Evolutionary conservation across 202 grass and related monocot genomes (phyloP).

Genomic region (Musa balbisiana): DNA sequence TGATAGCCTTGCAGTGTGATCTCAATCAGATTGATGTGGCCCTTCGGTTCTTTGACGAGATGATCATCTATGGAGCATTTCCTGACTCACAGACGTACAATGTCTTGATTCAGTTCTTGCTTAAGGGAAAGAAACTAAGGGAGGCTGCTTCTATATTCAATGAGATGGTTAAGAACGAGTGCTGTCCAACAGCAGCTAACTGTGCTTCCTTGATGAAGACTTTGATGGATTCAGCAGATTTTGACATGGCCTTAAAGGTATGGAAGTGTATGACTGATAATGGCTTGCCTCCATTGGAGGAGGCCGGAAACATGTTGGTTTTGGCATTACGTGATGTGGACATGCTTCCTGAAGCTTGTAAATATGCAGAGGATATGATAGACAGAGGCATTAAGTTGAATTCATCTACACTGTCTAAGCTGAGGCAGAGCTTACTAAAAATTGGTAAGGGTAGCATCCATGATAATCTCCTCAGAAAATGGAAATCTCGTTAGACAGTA

Average conservation of each 20-base stretch:
- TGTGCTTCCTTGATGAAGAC: slow-evolving; percentile 41
- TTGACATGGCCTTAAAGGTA: slow-evolving; percentile 47
- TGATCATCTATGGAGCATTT: slow-evolving; percentile 58
- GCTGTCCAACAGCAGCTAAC: slow-evolving; percentile 36
- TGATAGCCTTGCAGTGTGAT: slow-evolving; percentile 52
- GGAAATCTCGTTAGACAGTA: slow-evolving; percentile 42
- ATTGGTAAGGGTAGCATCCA: slow-evolving; percentile 49
- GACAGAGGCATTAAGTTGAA: slow-evolving; percentile 69
- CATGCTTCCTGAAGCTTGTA: slow-evolving; percentile 81
- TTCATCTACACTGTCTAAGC: slow-evolving; percentile 50
- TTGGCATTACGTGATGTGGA: slow-evolving; percentile 38
- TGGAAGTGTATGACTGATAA: slow-evolving; percentile 67
- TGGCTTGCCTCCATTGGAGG: slow-evolving; percentile 51
- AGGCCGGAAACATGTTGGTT: slow-evolving; percentile 65
- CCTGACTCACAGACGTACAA: slow-evolving; percentile 52
- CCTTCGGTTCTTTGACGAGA: slow-evolving; percentile 50
- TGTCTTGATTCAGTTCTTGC: slow-evolving; percentile 43
- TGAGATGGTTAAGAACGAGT: slow-evolving; percentile 87
- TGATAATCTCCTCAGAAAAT: slow-evolving; percentile 60
- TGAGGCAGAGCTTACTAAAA: slow-evolving; percentile 54
- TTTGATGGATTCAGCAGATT: slow-evolving; percentile 45
- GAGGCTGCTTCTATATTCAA: slow-evolving; percentile 53
- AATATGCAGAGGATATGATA: slow-evolving; percentile 79
- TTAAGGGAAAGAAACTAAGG: slow-evolving; percentile 41
- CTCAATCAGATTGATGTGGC: slow-evolving; percentile 29